Percentiles rank a stretch among this genome's conserved stretches.
Conservation (phyloP, 163 green algal species). For the Chlamydomonas reinhardtii region DNA sequence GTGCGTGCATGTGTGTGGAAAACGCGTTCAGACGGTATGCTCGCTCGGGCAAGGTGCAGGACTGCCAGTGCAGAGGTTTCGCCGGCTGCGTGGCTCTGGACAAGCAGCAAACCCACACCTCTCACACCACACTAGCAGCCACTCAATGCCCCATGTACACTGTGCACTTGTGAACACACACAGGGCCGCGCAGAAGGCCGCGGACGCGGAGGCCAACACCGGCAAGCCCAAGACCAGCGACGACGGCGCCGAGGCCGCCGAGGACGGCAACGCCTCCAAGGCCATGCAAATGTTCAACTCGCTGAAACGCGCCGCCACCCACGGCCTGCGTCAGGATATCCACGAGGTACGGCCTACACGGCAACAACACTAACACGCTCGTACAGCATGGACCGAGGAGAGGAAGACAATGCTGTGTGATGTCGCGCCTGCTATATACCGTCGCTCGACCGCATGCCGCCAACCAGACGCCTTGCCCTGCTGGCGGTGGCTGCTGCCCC, state of each 20-base stretch:
- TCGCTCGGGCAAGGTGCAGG: too few relatives aligned
- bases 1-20: too few relatives aligned
- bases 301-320: neutral
- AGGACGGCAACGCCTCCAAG: neutral
- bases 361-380: neutral
- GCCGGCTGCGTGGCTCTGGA: too few relatives aligned
- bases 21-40: too few relatives aligned
- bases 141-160: too few relatives aligned
- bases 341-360: slow-evolving; percentile 1
- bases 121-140: too few relatives aligned
- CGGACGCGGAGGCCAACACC: neutral
- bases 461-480: neutral
- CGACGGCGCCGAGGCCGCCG: neutral
- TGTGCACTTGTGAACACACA: neutral
- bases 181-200: neutral
- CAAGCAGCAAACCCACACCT: too few relatives aligned
- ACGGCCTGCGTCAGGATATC: neutral
- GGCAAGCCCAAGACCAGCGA: neutral
- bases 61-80: too few relatives aligned
- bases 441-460: too few relatives aligned
- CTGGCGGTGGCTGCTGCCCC: neutral
- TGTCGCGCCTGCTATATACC: too few relatives aligned
- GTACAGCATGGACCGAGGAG: neutral
- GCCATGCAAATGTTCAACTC: slow-evolving; percentile 41
- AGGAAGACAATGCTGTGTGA: too few relatives aligned